Base-by-base conservation (phyloP, 257 asterid species). In the Plantago major region DNA sequence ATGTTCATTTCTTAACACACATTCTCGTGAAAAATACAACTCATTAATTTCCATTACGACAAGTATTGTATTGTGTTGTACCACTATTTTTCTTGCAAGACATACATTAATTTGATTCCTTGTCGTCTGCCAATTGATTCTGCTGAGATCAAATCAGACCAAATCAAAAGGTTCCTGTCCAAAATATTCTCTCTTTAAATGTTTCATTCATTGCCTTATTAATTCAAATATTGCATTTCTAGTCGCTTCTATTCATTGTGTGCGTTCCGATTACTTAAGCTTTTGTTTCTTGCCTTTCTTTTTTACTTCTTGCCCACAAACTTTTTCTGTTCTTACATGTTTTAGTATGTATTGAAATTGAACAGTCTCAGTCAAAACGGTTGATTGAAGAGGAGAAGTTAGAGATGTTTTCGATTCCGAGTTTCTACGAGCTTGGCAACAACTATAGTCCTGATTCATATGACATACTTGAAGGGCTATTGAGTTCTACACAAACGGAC, bases 391-490 rank as follows among this genome's bases (percentile, higher is more conserved):
- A 38, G 28, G 53, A 11, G n/a, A 11, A 17, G 10, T 13, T 1
- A 60, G 15, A 64, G 7, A 82, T 82, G 94, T 79, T 79, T 52
- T 69, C 82, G 2, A 30, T 76, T 60, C 83, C 83, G 48, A 79
- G 76, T 66, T 72, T 83, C 14, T 80, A 84, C 53, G 87, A 77
- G 65, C 15, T 74, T 58, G 93, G 87, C 13, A 71, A 42, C 33
- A 18, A 53, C 40, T 76, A 63, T 33, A 33, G 7, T 75, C 73
- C 85, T 19, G 85, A 80, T 58, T 68, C 84, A 26, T 72, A 76
- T 43, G 72, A 76, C 56, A 45, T 81, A 52, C 66, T 83, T 46
- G 77, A 78, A 7, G 75, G 76, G 49, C 49, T 71, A 40, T 48
- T 69, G 48, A 33, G 61, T 53, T 50, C 56, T 38, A n/a, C 76